Evolutionary conservation across 352 stramenopile genomes (phyloP).

Genomic region (Globisporangium nunn): DNA sequence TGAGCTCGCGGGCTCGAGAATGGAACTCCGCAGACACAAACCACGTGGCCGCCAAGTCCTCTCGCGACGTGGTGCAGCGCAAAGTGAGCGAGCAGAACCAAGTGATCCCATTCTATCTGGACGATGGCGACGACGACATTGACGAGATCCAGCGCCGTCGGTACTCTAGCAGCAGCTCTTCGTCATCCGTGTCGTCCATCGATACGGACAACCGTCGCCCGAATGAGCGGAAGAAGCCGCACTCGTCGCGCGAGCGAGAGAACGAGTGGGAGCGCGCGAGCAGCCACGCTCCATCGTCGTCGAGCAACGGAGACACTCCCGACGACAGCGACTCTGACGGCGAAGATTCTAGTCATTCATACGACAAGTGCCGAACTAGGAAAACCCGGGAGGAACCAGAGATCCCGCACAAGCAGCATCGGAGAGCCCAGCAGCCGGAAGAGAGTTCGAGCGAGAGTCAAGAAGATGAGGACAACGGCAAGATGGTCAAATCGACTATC

Average conservation of each 20-base stretch:
- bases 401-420: conserved; percentile 13
- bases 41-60: neutral
- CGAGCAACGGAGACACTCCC: conserved; percentile 14
- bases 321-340: conserved; percentile 15
- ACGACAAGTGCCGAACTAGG: conserved; percentile 1
- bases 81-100: conserved; percentile 41
- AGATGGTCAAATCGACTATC: conserved; percentile 6
- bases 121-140: conserved; percentile 35
- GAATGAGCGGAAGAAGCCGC: neutral
- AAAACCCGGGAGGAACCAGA: conserved; percentile 19
- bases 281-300: conserved; percentile 11
- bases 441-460: conserved; percentile 27
- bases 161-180: conserved; percentile 24
- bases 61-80: neutral
- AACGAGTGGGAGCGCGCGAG: conserved; percentile 39
- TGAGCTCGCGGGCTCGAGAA: neutral
- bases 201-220: conserved; percentile 5
- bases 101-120: conserved; percentile 48
- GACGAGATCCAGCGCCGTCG: conserved; percentile 28
- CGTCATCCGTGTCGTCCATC: neutral
- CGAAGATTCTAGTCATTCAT: neutral
- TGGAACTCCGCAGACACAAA: neutral
- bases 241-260: conserved; percentile 13
- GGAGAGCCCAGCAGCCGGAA: conserved; percentile 24
- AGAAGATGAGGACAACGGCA: conserved; percentile 32